Evolutionary conservation across 345 rosid species (phyloP), one percentile per base, ranked within the genome.

Genomic region (Psidium guajava): DNA sequence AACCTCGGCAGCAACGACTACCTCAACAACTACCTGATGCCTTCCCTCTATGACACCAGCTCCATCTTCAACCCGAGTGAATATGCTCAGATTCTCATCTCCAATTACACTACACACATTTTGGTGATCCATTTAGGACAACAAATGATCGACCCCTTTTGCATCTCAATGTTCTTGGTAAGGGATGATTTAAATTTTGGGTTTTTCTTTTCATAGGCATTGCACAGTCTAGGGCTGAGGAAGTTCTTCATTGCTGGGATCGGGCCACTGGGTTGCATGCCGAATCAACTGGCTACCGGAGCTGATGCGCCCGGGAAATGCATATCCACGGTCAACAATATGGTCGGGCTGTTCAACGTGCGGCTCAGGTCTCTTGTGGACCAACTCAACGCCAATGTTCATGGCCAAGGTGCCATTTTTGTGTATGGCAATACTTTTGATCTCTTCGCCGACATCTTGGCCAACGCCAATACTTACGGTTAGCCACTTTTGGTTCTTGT

Each of bases 1-100:
- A 88, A 88, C 56, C 54, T 93, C 40, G 98, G 98, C 4, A 94
- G 92, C 91, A 96, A 94, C 89, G 99, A 96, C 91, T 95, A 96
- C 89, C 91, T 94, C 84, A 91, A 95, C 86, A 95, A 94, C 82
- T 96, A 93, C 86, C 93, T 95, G 73, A 85, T 91, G 91, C 96
- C 98, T 55, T 59, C 89, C 4, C 61, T 91, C 13, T 96, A 91
- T 81, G 88, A 90, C 42, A 87, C 95, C 10, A 87, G 88, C 88
- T 91, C 90, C 84, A 88, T 82, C 55, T 96, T 91, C 85, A 91
- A 88, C 54, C 92, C 93, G 8, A 22, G 81, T 49, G 90, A 89
- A 47, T 95, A 77, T 64, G 97, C 99, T 13, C 89, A 93, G 54
- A 89, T 92, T 36, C 94, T 95, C 84, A 83, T 93, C 85, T 87